Evolutionary conservation across 805 yeast genomes (phyloP), one percentile per base, ranked within the genome.

Genomic region (Wickerhamiella sorbophila): DNA sequence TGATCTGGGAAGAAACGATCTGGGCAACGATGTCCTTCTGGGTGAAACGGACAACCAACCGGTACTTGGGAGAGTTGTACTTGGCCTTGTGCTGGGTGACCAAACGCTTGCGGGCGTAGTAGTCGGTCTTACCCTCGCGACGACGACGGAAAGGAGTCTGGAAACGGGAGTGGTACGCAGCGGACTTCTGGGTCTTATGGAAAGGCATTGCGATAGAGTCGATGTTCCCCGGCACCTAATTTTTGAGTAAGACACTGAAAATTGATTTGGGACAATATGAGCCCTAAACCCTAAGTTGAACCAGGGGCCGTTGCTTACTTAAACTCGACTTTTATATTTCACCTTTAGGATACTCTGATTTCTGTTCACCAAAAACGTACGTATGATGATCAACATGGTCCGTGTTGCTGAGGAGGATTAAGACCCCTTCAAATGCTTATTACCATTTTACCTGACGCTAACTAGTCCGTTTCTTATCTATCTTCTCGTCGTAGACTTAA

Each of bases 141-240:
- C 98, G 84, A 79, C 98, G 87, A 73, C 98, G 86, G 95, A 87
- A 91, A 57, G 97, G 96, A 69, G 98, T 91, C 77, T 91, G 98
- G 94, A 78, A 91, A 71, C 98, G 87, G 66, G 96, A 86, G 77
- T 77, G 84, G 88, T 91, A 91, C 58, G 96, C 88, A 64, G 94
- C 78, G 66, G 75, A 71, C 79, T 86, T 85, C 57, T 70, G 61
- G 55, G 66, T 61, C 64, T 73, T 75, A 62, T 69, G 69, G 85
- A 84, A 84, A 61, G 75, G 74, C 94, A 84, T 84, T 69, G n/a
- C 24, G 22, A 19, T 6, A 22, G n/a, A 18, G 36, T 35, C 16
- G 15, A 14, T 17, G 17, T 8, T 20, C 15, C 20, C 19, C 16
- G 8, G 32, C n/a, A n/a, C n/a, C n/a, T n/a, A n/a, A n/a, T n/a